Percentiles rank a stretch among this genome's conserved stretches.
Evolutionary conservation across 129 eudicot genomes (phyloP).

Genomic region (Artemisia tridentata): DNA sequence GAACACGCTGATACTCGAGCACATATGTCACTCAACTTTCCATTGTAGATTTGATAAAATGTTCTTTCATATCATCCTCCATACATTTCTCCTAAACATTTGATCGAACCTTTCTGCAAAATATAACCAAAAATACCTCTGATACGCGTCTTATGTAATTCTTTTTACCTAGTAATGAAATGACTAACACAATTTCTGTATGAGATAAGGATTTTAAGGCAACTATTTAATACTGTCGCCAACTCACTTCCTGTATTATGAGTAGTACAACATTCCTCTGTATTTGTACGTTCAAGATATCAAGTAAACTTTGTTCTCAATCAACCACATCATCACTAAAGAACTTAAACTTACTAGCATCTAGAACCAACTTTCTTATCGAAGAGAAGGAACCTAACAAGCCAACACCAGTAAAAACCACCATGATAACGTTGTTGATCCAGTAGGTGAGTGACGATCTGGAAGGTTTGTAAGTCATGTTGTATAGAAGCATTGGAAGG

Average conservation of each 20-base stretch:
- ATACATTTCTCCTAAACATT: too few relatives aligned
- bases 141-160: too few relatives aligned
- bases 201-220: too few relatives aligned
- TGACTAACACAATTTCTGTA: too few relatives aligned
- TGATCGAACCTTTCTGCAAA: too few relatives aligned
- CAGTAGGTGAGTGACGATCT: constrained; percentile 53
- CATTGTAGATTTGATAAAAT: too few relatives aligned
- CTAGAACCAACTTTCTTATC: constrained; percentile 66
- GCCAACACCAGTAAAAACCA: constrained; percentile 67
- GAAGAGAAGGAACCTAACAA: constrained; percentile 80
- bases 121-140: too few relatives aligned
- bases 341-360: constrained; percentile 78
- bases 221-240: not conserved
- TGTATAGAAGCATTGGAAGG: constrained; percentile 96
- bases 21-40: too few relatives aligned
- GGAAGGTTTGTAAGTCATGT: constrained; percentile 71
- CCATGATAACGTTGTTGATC: constrained; percentile 52
- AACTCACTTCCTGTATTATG: not conserved
- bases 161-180: too few relatives aligned
- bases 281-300: constrained; percentile 10
- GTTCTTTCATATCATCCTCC: too few relatives aligned
- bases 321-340: constrained; percentile 67
- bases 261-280: not conserved
- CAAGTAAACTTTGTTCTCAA: constrained; percentile 13
- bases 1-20: too few relatives aligned